These are phyloP conservation scores for Tetramitus jugosus DNA, from an alignment of 208 protist genomes.

Conservation along the genomic window DNA sequence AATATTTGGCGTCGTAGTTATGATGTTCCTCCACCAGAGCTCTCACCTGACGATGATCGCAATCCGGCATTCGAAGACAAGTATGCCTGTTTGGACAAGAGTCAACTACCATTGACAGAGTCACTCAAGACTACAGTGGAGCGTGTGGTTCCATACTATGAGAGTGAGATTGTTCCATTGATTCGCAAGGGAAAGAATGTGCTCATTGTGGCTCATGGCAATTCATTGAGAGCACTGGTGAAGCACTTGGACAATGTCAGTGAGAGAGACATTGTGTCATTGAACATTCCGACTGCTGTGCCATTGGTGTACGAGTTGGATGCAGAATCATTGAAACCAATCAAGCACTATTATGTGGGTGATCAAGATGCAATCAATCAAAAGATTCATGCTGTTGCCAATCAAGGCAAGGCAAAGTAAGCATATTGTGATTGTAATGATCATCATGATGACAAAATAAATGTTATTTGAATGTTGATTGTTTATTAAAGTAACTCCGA, in stretches of 20 bases:
- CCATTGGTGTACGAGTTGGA: slow-evolving; percentile 46
- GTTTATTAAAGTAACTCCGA: too few relatives aligned
- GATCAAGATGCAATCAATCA: slow-evolving; percentile 1
- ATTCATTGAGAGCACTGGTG: slow-evolving; percentile 50
- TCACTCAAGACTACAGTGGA: slow-evolving; percentile 48
- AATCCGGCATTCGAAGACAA: slow-evolving; percentile 35
- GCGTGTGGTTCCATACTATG: slow-evolving; percentile 47
- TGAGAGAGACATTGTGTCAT: slow-evolving; percentile 42
- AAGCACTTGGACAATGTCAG: slow-evolving; percentile 50
- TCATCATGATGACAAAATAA: too few relatives aligned
- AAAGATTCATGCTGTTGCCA: slow-evolving; percentile 17
- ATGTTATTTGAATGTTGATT: too few relatives aligned
- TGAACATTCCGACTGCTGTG: slow-evolving; percentile 54
- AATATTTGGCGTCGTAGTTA: slow-evolving; percentile 51
- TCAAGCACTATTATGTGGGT: slow-evolving; percentile 26
- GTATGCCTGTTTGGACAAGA: slow-evolving; percentile 34
- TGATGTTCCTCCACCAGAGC: slow-evolving; percentile 50
- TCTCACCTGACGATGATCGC: slow-evolving; percentile 38
- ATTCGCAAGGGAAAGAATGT: slow-evolving; percentile 53
- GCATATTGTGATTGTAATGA: too few relatives aligned
- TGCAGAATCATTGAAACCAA: slow-evolving; percentile 25
- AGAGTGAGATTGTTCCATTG: slow-evolving; percentile 42
- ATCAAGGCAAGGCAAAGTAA: background rate
- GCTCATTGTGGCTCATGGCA: slow-evolving; percentile 60
- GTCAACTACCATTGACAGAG: slow-evolving; percentile 41